Evolutionary conservation across 495 filamentous ascomycete species (phyloP), one percentile per base, ranked within the genome.

Genomic region (Amorphotheca resinae): DNA sequence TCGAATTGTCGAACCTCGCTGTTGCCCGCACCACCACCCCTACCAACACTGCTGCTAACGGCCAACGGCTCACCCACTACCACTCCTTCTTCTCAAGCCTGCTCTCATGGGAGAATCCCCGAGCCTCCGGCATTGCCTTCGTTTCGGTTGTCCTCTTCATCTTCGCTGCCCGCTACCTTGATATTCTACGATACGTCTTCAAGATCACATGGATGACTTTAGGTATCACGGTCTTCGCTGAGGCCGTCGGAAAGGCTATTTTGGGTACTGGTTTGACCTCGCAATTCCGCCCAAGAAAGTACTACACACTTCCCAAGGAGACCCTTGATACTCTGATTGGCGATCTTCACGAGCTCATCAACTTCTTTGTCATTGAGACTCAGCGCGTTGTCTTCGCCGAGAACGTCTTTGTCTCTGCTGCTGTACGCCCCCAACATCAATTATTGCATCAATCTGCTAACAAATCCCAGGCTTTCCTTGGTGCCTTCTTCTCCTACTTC

Each of bases 351-450:
- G 87, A 95, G 63, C 69, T 99, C 37, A 65, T 88, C 64, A 95
- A 99, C 73, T 99, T 99, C 67, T 87, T 95, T 65, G 72, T 95
- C 50, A 87, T 99, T 50, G 91, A 99, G 66, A 79, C 84, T 60
- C 91, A 99, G 73, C 79, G 93, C 46, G 75, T 99, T 54, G 52
- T 96, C 41, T 99, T 93, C 52, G 91, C 80, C 39, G 91, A 99
- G 77, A 96, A 96, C 56, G 68, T 93, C 38, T 67, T 74, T 43
- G 79, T 76, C 50, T 93, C 91, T 1, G 60, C 76, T 63, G 77
- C 76, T 47, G 88, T 95, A 77, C 64, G 86, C 70, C 25, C 2
- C n/a, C 42, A 9, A 25, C 22, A 12, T n/a, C 35, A 15, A 12
- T 14, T 2, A 28, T 16, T 28, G 8, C 23, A 40, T 20, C 16